phyloP scores from a whole-genome alignment of 2,329 filamentous ascomycete genomes.

The Ophiosphaerella korrae region DNA sequence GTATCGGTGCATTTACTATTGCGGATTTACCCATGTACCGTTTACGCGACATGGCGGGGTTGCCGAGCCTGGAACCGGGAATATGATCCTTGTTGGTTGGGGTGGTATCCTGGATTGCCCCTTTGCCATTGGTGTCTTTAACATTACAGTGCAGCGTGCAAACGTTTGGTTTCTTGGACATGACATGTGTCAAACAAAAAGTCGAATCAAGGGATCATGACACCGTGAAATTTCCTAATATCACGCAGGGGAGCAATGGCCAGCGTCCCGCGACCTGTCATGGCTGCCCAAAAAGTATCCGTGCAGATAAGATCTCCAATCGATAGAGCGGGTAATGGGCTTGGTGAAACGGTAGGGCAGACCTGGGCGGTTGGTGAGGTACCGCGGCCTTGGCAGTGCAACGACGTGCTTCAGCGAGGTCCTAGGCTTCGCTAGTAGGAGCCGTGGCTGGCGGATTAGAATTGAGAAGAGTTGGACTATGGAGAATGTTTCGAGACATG shows the following conservation, averaged over 20 bases:
- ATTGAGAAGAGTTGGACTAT: conserved; percentile 4
- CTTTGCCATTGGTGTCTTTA: background rate
- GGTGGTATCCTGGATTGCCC: background rate
- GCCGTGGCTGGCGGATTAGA: conserved; percentile 15
- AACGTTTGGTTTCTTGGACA: background rate
- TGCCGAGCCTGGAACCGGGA: conserved; percentile 1
- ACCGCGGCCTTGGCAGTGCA: conserved; percentile 15
- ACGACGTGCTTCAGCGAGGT: conserved; percentile 21
- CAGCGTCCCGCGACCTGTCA: conserved; percentile 17
- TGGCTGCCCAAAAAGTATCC: conserved; percentile 17
- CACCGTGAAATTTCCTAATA: background rate
- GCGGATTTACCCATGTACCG: background rate
- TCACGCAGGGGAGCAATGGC: conserved; percentile 12
- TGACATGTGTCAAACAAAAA: conserved; percentile 1
- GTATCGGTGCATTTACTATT: no score
- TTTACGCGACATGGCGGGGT: background rate
- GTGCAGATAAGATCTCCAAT: conserved; percentile 22
- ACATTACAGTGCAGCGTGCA: background rate
- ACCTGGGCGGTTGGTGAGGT: conserved; percentile 7
- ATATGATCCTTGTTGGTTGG: background rate
- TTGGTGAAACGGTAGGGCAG: conserved; percentile 28
- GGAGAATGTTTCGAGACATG: conserved; percentile 1
- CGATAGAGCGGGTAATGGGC: conserved; percentile 13
- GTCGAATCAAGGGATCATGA: conserved; percentile 4
- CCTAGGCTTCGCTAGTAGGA: conserved; percentile 9